phyloP scores from a whole-genome alignment of 257 asterid genomes.

The Knoxia roxburghii region DNA sequence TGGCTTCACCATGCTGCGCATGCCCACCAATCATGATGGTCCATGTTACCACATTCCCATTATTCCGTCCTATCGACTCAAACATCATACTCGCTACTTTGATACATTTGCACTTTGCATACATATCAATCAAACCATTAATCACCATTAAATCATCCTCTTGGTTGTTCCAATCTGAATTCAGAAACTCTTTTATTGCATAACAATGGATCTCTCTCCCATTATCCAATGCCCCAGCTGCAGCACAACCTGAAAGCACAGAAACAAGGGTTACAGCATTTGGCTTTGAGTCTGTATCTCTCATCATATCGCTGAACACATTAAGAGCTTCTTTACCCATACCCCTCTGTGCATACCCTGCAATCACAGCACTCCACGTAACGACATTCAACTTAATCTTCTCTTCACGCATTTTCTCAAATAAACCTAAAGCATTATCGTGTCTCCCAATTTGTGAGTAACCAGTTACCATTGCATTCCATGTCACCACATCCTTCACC shows the following conservation, averaged over 20 bases:
- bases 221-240: conserved; percentile 49
- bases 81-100: conserved; percentile 50
- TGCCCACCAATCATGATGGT: conserved; percentile 86
- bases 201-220: conserved; percentile 77
- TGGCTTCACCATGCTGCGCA: conserved; percentile 84
- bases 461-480: conserved; percentile 84
- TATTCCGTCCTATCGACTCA: conserved; percentile 36
- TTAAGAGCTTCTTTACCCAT: conserved; percentile 62
- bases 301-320: conserved; percentile 82
- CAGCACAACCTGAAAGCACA: conserved; percentile 77
- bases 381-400: conserved; percentile 63
- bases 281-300: conserved; percentile 45
- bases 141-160: conserved; percentile 85
- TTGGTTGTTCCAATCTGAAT: conserved; percentile 36
- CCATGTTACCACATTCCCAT: conserved; percentile 86
- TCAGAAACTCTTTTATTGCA: conserved; percentile 37
- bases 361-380: conserved; percentile 90
- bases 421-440: conserved; percentile 52
- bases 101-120: conserved; percentile 63
- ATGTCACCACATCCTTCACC: conserved; percentile 78
- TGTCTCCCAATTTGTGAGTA: conserved; percentile 75
- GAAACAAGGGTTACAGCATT: conserved; percentile 76
- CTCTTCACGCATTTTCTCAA: conserved; percentile 60
- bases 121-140: conserved; percentile 79
- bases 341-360: conserved; percentile 89